Conservation (phyloP, 2,329 filamentous ascomycete genomes). For the Verticillium nubilum region DNA sequence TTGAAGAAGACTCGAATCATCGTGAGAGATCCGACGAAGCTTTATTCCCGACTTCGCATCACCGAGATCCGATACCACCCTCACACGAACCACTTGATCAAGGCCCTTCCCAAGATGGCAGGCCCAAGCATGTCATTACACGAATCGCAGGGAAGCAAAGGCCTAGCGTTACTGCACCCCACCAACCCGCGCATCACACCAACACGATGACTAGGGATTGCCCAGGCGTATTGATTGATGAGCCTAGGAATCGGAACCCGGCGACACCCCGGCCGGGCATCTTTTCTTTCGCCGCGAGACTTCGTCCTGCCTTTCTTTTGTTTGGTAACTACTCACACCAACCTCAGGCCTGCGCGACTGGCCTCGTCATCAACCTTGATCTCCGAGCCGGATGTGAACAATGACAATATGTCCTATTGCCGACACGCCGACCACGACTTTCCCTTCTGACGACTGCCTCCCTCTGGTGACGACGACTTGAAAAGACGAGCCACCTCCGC, state of each 20-base stretch:
- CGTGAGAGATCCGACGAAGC: not conserved
- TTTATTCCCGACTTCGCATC: not conserved
- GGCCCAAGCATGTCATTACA: not conserved
- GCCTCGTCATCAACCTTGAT: not conserved
- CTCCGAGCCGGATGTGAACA: not conserved
- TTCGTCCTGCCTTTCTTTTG: not conserved
- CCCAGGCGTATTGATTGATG: not conserved
- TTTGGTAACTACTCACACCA: not conserved
- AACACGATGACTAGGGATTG: not conserved
- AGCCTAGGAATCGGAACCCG: not conserved
- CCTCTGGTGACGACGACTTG: not conserved
- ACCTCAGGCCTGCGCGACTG: not conserved
- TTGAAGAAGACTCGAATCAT: too few species aligned
- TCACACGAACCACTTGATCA: not conserved
- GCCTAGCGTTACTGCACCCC: not conserved
- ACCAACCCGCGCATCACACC: not conserved
- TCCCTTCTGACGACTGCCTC: not conserved
- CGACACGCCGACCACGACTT: not conserved
- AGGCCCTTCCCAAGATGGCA: not conserved
- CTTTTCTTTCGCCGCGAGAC: not conserved
- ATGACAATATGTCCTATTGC: not conserved
- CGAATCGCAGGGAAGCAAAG: not conserved
- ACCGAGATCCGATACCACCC: not conserved
- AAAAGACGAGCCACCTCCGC: not conserved
- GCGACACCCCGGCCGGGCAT: not conserved